A percentile compares a stretch with the other conserved stretches of the same genome.
Evolutionary conservation across 805 yeast genomes (phyloP).

Genomic region (Teunomyces kruisii): DNA sequence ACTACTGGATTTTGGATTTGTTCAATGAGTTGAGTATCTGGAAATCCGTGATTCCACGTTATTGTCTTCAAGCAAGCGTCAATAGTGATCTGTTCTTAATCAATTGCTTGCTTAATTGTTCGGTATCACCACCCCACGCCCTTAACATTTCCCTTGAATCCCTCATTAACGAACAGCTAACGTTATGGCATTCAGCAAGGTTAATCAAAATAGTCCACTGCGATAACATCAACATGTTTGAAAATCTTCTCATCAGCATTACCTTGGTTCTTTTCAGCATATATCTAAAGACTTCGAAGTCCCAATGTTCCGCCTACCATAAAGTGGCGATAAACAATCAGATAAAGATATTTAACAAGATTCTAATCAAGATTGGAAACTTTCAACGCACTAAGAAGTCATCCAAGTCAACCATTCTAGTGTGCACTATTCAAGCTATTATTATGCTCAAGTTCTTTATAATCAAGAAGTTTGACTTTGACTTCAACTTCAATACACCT

Average conservation of each 20-base stretch:
- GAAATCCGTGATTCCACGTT: conserved; percentile 36
- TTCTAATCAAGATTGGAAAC: conserved; percentile 19
- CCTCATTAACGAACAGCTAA: conserved; percentile 21
- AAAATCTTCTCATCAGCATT: conserved; percentile 30
- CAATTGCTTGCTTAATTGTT: conserved; percentile 33
- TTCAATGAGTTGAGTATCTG: conserved; percentile 39
- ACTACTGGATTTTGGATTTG: conserved; percentile 40
- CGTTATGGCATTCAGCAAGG: conserved; percentile 20
- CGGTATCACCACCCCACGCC: conserved; percentile 8
- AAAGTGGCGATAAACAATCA: conserved; percentile 29
- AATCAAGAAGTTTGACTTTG: conserved; percentile 16
- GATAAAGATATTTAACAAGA: conserved; percentile 28
- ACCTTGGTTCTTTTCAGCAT: conserved; percentile 27
- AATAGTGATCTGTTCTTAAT: conserved; percentile 22
- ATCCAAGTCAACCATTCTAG: conserved; percentile 20
- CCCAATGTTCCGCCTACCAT: conserved; percentile 10
- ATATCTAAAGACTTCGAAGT: conserved; percentile 15
- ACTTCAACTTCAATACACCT: neutral
- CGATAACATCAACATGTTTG: conserved; percentile 19
- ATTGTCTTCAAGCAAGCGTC: conserved; percentile 21
- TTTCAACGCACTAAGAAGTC: conserved; percentile 9
- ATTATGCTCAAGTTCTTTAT: conserved; percentile 29
- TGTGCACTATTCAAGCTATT: conserved; percentile 32
- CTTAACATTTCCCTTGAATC: conserved; percentile 7
- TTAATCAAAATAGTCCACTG: conserved; percentile 4